Conservation (phyloP, 2,329 filamentous ascomycete species). For the Coniochaeta sp. region DNA sequence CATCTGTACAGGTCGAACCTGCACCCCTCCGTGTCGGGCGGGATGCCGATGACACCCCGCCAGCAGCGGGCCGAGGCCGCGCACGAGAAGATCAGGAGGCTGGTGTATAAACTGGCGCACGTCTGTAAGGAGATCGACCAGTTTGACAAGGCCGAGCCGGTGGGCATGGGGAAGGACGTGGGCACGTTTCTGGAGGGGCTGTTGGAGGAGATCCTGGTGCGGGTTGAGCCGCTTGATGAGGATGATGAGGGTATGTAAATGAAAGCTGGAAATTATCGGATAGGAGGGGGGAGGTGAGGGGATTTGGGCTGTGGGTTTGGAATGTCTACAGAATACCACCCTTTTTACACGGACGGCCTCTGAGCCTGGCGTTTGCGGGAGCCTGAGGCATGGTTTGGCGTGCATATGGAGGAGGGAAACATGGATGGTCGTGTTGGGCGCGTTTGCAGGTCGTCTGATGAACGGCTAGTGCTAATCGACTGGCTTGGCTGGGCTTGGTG, state of each 20-base stretch:
- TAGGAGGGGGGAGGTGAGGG: too few relatives aligned
- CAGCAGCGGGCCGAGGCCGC: constrained; percentile 62
- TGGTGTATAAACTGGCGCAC: constrained; percentile 75
- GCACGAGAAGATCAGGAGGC: constrained; percentile 73
- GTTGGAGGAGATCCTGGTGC: constrained; percentile 85
- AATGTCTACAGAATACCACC: too few relatives aligned
- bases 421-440: too few relatives aligned
- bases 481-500: too few relatives aligned
- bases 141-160: constrained; percentile 76
- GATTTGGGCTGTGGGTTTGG: too few relatives aligned
- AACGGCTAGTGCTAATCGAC: too few relatives aligned
- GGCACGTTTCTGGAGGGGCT: constrained; percentile 85
- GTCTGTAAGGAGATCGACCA: constrained; percentile 87
- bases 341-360: too few relatives aligned
- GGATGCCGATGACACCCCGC: constrained; percentile 46
- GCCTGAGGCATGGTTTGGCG: too few relatives aligned
- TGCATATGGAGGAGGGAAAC: too few relatives aligned
- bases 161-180: constrained; percentile 90
- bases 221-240: constrained; percentile 82
- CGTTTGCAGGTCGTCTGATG: too few relatives aligned
- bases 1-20: constrained; percentile 33
- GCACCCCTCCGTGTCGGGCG: constrained; percentile 17
- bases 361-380: too few relatives aligned
- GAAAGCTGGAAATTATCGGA: too few relatives aligned
- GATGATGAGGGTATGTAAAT: constrained; percentile 31